Evolutionary conservation across 495 filamentous ascomycete genomes (phyloP).

Genomic region (Mycothermus thermophilus): DNA sequence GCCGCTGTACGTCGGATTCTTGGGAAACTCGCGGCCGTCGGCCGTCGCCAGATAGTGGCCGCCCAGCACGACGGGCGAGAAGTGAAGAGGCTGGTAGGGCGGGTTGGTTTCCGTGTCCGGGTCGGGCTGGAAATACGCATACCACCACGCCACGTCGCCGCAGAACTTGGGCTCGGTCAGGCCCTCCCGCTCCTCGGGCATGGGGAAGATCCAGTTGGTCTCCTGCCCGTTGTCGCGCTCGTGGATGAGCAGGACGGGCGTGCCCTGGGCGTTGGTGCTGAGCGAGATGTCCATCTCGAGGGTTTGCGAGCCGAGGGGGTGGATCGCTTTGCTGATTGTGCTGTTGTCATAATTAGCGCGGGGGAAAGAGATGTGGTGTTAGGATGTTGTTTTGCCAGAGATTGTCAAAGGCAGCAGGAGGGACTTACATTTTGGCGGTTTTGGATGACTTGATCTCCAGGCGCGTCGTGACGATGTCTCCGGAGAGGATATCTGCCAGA

Average conservation of each 20-base stretch:
- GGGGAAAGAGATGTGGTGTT: too few relatives aligned
- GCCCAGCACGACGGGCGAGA: neutral
- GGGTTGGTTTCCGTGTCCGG: too few relatives aligned
- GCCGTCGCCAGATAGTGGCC: neutral
- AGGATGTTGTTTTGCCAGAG: too few relatives aligned
- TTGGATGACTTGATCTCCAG: too few relatives aligned
- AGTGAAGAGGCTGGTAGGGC: neutral
- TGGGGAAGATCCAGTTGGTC: neutral
- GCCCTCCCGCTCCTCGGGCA: too few relatives aligned
- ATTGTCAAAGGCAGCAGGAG: too few relatives aligned
- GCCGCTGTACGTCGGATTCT: neutral
- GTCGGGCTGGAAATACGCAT: neutral
- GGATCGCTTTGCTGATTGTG: too few relatives aligned
- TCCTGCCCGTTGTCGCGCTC: neutral
- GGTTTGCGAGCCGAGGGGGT: too few relatives aligned
- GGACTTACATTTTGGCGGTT: too few relatives aligned
- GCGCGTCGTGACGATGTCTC: too few relatives aligned
- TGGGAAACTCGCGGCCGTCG: neutral
- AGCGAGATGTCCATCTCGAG: neutral
- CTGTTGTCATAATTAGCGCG: too few relatives aligned
- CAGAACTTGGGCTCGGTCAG: neutral
- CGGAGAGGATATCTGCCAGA: too few relatives aligned
- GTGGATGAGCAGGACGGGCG: neutral
- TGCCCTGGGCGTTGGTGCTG: neutral
- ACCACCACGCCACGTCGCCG: constrained; percentile 5